A percentile compares a stretch with the other conserved stretches of the same genome.
Evolutionary conservation across 139 green algal genomes (phyloP).

Genomic region (Limnomonas spitsbergensis): DNA sequence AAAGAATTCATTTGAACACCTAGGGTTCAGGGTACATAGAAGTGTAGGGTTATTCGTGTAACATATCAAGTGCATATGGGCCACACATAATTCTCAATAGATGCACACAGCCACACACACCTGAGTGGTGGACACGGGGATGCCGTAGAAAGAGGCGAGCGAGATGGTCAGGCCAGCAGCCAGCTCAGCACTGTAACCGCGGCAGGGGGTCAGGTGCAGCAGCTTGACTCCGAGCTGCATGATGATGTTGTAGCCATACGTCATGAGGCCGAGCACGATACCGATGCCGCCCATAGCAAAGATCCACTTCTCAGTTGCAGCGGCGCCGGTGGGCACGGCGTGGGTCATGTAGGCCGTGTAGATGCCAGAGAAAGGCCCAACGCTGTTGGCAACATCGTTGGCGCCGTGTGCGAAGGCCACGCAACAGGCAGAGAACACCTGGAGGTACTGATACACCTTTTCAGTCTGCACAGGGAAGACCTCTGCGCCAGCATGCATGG

Average conservation of each 20-base stretch:
- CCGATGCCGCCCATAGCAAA: constrained; percentile 69
- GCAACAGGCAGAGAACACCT: constrained; percentile 67
- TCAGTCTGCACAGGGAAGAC: constrained; percentile 73
- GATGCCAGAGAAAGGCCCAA: constrained; percentile 71
- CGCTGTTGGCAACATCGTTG: constrained; percentile 73
- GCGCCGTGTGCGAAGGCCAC: constrained; percentile 82
- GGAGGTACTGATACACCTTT: constrained; percentile 40
- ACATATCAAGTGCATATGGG: neutral
- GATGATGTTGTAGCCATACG: constrained; percentile 55
- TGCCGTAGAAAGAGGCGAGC: constrained; percentile 38
- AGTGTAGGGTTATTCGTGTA: neutral
- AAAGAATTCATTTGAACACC: too few relatives aligned
- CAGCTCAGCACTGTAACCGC: constrained; percentile 36
- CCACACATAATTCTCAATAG: constrained; percentile 15
- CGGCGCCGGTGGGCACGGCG: constrained; percentile 31
- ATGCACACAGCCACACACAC: too few relatives aligned
- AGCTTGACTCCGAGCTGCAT: constrained; percentile 15
- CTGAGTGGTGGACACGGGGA: too few relatives aligned
- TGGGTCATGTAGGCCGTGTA: constrained; percentile 41
- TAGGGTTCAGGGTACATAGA: neutral
- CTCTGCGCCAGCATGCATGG: constrained; percentile 31
- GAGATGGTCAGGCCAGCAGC: constrained; percentile 35
- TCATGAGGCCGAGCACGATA: constrained; percentile 79
- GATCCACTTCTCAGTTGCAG: constrained; percentile 34
- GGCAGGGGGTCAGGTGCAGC: constrained; percentile 18